These are phyloP conservation scores for Salix exigua DNA, from an alignment of 345 rosid species.

Conservation along the genomic window DNA sequence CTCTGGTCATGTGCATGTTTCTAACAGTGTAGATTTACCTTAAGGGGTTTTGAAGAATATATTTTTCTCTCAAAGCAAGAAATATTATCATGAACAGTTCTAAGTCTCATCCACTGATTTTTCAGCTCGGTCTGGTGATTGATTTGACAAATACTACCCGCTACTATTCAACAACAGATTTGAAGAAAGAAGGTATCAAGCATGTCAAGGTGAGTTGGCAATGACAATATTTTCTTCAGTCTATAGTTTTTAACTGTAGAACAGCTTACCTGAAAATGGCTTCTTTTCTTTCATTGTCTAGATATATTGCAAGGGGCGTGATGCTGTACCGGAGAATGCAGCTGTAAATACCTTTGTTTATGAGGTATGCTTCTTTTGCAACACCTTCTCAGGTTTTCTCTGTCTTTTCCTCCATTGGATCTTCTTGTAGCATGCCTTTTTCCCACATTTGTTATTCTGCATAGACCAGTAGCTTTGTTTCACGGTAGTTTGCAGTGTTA, in stretches of 20 bases:
- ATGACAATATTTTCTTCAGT: neutral
- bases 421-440: neutral
- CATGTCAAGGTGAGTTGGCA: constrained; percentile 68
- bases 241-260: neutral
- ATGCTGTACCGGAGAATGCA: constrained; percentile 80
- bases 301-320: constrained; percentile 94
- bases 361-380: constrained; percentile 55
- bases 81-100: neutral
- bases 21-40: neutral
- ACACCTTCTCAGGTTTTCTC: neutral
- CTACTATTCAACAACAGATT: constrained; percentile 66
- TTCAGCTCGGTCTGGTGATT: constrained; percentile 94
- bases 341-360: constrained; percentile 80
- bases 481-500: neutral
- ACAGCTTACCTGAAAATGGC: neutral
- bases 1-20: neutral
- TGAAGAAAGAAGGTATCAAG: constrained; percentile 86
- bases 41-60: neutral
- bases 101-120: constrained; percentile 10
- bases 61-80: neutral
- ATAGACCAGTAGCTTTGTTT: neutral
- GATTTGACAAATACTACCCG: constrained; percentile 96
- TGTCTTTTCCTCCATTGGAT: neutral
- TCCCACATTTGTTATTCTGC: neutral
- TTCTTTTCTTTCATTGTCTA: constrained; percentile 29